A percentile compares a stretch with the other conserved stretches of the same genome.
Conservation (phyloP, 108 stramenopile species). For the Halocafeteria seosinensis region DNA sequence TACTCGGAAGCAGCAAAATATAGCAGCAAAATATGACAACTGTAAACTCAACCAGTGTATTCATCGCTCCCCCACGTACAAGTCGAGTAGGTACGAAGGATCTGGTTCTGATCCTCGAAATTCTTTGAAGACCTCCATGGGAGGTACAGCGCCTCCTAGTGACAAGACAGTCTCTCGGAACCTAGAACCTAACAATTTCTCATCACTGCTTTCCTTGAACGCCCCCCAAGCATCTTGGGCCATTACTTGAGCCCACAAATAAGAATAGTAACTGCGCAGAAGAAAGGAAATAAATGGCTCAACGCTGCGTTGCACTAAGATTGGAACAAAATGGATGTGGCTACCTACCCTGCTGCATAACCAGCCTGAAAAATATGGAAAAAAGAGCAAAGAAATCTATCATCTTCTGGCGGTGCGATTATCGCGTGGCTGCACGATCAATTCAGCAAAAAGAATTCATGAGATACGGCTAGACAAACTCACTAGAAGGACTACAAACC, state of each 20-base stretch:
- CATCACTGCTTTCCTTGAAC: conserved; percentile 90
- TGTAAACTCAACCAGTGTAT: no score
- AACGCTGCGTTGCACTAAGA: no score
- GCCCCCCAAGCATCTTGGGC: conserved; percentile 87
- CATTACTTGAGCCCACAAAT: conserved; percentile 98
- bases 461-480: no score
- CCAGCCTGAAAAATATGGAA: conserved; percentile 89
- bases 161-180: conserved; percentile 84
- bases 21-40: no score
- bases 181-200: conserved; percentile 37
- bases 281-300: no score
- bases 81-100: conserved; percentile 76
- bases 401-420: conserved; percentile 59
- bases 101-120: conserved; percentile 84
- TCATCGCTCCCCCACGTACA: no score
- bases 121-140: conserved; percentile 68
- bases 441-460: no score
- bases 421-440: no score
- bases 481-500: no score
- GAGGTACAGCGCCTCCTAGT: conserved; percentile 65
- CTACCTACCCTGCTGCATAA: conserved; percentile 77
- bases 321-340: no score
- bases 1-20: no score
- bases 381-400: conserved; percentile 90
- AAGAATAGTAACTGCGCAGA: conserved; percentile 85